These are phyloP conservation scores for Phytophthora sp. DNA, from an alignment of 352 stramenopile species.

Conservation along the genomic window DNA sequence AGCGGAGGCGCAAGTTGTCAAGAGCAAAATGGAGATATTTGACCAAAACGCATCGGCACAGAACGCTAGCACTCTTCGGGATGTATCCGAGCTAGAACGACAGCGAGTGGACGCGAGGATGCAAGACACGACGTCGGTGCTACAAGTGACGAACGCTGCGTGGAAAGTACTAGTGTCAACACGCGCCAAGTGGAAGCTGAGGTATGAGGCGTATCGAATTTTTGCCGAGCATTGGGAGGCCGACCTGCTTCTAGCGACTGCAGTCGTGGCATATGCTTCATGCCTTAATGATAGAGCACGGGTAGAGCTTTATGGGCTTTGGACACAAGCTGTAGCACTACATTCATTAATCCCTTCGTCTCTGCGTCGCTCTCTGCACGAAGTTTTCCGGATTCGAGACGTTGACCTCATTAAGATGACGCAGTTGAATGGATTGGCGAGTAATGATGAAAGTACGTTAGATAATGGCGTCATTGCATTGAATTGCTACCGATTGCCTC, in stretches of 20 bases:
- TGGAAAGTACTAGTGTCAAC: constrained; percentile 61
- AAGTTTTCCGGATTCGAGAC: constrained; percentile 47
- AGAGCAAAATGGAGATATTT: constrained; percentile 43
- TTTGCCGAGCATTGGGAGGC: constrained; percentile 52
- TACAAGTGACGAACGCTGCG: constrained; percentile 59
- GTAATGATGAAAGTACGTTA: constrained; percentile 39
- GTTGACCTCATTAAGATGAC: constrained; percentile 47
- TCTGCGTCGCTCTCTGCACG: constrained; percentile 20
- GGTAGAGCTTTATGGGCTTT: constrained; percentile 32
- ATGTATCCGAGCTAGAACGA: constrained; percentile 59
- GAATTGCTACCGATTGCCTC: constrained; percentile 50
- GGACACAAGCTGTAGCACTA: constrained; percentile 41
- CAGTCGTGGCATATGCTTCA: constrained; percentile 54
- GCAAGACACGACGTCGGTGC: constrained; percentile 55
- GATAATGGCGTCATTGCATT: constrained; percentile 57
- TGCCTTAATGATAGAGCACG: constrained; percentile 35
- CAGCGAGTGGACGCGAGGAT: constrained; percentile 54
- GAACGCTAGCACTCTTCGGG: constrained; percentile 43
- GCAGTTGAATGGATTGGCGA: constrained; percentile 47
- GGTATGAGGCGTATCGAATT: constrained; percentile 50
- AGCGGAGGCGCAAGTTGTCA: constrained; percentile 42
- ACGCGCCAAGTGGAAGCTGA: constrained; percentile 46
- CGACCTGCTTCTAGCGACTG: constrained; percentile 71
- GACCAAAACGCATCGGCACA: constrained; percentile 45
- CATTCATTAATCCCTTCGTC: constrained; percentile 44